phyloP scores from a whole-genome alignment of 2,329 filamentous ascomycete genomes.

The Cercospora sojina region DNA sequence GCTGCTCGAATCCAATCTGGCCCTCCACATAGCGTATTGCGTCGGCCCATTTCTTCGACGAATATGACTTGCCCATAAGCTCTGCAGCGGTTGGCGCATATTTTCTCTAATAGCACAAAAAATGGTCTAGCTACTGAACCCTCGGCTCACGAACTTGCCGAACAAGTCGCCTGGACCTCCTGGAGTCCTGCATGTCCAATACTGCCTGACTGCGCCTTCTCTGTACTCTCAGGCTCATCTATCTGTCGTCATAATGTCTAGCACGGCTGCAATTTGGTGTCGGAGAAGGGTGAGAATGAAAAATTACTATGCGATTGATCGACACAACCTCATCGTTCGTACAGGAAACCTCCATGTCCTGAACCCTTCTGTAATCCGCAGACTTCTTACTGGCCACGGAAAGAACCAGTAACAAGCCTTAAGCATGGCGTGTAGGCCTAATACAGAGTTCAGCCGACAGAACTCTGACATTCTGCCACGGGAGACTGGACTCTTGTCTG shows the following conservation, averaged over 20 bases:
- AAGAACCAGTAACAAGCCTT: background rate
- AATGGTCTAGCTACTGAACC: background rate
- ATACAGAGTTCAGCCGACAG: slow-evolving; percentile 2
- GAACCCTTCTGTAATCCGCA: background rate
- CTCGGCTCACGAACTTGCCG: background rate
- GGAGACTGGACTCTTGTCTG: slow-evolving; percentile 4
- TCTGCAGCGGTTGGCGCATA: background rate
- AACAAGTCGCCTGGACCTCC: background rate
- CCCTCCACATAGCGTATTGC: background rate
- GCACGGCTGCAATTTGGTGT: background rate
- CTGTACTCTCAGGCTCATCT: background rate
- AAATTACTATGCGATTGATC: background rate
- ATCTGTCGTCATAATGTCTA: background rate
- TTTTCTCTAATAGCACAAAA: background rate
- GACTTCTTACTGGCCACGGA: background rate
- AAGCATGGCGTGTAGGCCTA: slow-evolving; percentile 10
- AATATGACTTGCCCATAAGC: background rate
- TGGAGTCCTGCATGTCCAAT: background rate
- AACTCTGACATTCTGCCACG: background rate
- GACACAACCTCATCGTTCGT: background rate
- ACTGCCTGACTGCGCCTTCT: background rate
- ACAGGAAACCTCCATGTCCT: background rate
- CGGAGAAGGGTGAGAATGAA: background rate
- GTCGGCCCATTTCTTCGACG: background rate
- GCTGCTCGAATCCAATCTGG: background rate